Base-by-base conservation (phyloP, 805 yeast species). In the Cyberlindnera suaveolens region DNA sequence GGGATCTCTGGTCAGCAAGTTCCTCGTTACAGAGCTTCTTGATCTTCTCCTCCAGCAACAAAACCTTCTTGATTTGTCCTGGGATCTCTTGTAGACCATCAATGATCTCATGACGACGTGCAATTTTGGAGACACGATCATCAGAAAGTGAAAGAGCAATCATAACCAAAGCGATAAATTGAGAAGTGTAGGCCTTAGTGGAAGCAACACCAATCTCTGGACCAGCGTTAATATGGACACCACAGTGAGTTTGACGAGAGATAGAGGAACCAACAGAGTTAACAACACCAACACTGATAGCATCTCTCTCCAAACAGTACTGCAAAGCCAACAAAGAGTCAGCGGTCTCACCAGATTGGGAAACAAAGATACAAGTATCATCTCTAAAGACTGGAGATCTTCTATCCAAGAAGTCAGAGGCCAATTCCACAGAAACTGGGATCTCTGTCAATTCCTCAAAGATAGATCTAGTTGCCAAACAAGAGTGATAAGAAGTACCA, bases 131-230 rank as follows among this genome's bases (percentile, higher is more conserved):
- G 39, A 88, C 75, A 46, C 91, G 78, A 65, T 93, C 98, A 59
- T 89, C 95, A 10, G 97, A 86, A 50, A 93, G 75, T n/a, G 91
- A 87, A 42, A 93, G 75, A 1, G 98, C 98, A 70, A 93, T 77
- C 97, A 93, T 88, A 5, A 91, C 97, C 51, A 93, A 72, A 0
- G 99, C 98, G 65, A 95, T 90, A 66, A 81, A 93, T 66, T 93
- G 99, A 10, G 99, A 93, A 7, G 99, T 93, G 72, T 93, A 93
- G 26, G 99, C 99, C 70, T 93, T 93, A 38, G 99, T 93, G 11
- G 97, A 89, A 10, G 99, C 99, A 54, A 93, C 99, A 66, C 99
- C 98, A 51, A 93, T 93, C 70, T 93, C 99, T 37, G 99, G 99
- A 52, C 99, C 99, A 39, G 99, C 99, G 63, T 93, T 93, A 64